These are phyloP conservation scores for Malania oleifera DNA, from an alignment of 164 flowering plant species.

Conservation along the genomic window DNA sequence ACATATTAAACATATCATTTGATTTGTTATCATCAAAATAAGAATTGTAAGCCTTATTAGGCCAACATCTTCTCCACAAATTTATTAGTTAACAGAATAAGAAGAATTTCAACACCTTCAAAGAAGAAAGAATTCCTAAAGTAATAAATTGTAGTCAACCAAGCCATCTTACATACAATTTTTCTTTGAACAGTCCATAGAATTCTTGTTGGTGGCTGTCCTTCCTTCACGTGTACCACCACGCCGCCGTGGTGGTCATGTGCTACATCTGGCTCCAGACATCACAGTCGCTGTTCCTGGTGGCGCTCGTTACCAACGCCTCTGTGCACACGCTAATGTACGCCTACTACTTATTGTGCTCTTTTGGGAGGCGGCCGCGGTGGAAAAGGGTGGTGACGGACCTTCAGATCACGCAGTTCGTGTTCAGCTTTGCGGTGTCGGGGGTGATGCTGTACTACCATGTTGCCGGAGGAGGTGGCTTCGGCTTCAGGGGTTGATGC, in stretches of 20 bases:
- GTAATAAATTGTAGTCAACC: too few relatives aligned
- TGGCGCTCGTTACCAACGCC: conserved; percentile 78
- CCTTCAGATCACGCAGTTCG: conserved; percentile 80
- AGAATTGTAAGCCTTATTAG: too few relatives aligned
- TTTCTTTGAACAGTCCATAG: too few relatives aligned
- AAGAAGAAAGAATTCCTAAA: too few relatives aligned
- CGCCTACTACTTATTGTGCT: conserved; percentile 58
- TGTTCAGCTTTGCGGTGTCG: conserved; percentile 58
- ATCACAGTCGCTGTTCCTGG: conserved; percentile 66
- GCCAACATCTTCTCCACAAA: too few relatives aligned
- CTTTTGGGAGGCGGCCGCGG: conserved; percentile 53
- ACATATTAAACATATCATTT: too few relatives aligned
- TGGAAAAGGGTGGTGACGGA: conserved; percentile 90
- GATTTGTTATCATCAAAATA: too few relatives aligned
- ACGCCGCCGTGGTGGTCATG: conserved; percentile 76
- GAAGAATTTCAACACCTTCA: too few relatives aligned
- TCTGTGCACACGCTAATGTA: conserved; percentile 82
- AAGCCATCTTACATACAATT: too few relatives aligned
- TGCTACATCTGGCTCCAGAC: conserved; percentile 71
- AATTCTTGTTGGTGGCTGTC: too few relatives aligned
- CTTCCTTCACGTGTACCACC: conserved; percentile 98
- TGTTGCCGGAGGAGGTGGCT: conserved; percentile 55
- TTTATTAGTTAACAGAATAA: too few relatives aligned
- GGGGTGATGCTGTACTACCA: conserved; percentile 57
- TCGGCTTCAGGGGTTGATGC: conserved; percentile 75